A percentile compares a stretch with the other conserved stretches of the same genome.
Conservation (phyloP, 2,329 filamentous ascomycete species). For the Fusarium sublunatum region DNA sequence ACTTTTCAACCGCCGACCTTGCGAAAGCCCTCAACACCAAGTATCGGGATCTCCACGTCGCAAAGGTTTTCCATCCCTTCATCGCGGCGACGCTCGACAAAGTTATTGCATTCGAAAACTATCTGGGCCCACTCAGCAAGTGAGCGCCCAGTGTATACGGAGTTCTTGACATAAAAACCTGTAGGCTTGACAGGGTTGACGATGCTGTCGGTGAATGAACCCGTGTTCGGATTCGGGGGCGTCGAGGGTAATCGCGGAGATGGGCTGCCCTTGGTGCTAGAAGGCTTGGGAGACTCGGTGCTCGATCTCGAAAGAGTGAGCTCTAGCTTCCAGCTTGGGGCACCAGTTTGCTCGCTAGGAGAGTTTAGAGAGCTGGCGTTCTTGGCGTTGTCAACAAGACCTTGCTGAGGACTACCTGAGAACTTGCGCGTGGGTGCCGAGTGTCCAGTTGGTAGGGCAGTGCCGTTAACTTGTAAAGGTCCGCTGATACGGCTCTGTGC, state of each 20-base stretch:
- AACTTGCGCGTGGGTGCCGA: slow-evolving; percentile 60
- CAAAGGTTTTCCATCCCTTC: slow-evolving; percentile 76
- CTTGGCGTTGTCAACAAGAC: slow-evolving; percentile 62
- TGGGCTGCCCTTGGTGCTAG: slow-evolving; percentile 19
- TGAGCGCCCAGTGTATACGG: slow-evolving; percentile 75
- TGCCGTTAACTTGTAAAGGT: slow-evolving; percentile 54
- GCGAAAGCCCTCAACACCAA: slow-evolving; percentile 57
- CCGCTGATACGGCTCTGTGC: slow-evolving; percentile 72
- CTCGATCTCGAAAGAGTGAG: slow-evolving; percentile 38
- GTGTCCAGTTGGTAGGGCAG: slow-evolving; percentile 52
- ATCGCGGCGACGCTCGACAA: slow-evolving; percentile 78
- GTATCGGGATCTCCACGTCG: slow-evolving; percentile 70
- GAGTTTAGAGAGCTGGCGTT: slow-evolving; percentile 59
- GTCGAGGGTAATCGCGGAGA: slow-evolving; percentile 14
- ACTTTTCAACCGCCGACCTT: slow-evolving; percentile 48
- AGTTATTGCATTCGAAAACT: slow-evolving; percentile 82
- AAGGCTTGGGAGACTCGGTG: slow-evolving; percentile 25
- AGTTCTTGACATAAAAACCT: slow-evolving; percentile 58
- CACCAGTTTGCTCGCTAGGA: slow-evolving; percentile 42
- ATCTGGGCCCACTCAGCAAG: slow-evolving; percentile 83
- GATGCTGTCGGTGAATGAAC: slow-evolving; percentile 43
- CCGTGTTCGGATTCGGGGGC: slow-evolving; percentile 42
- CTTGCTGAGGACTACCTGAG: slow-evolving; percentile 59
- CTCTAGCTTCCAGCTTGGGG: slow-evolving; percentile 33
- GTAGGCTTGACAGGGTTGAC: slow-evolving; percentile 60